These are phyloP conservation scores for Simmondsia chinensis DNA, from an alignment of 148 eudicot genomes.

Conservation along the genomic window DNA sequence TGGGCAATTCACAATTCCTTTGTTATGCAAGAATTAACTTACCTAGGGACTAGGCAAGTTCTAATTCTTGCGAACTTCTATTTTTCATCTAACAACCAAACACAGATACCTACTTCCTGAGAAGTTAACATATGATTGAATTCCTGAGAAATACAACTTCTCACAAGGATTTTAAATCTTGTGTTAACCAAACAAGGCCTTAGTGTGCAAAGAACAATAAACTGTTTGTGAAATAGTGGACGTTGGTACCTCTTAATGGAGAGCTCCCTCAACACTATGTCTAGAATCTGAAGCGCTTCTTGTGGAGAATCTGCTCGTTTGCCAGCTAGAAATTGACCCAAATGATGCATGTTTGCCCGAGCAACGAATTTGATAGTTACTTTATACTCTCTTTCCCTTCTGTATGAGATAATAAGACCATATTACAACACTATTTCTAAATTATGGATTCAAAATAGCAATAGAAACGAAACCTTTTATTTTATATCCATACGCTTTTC, in stretches of 20 bases:
- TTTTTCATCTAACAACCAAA: no score
- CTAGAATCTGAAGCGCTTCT: constrained; percentile 73
- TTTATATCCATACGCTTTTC: no score
- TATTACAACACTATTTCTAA: background rate
- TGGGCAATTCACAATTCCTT: no score
- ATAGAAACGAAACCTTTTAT: no score
- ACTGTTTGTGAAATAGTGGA: background rate
- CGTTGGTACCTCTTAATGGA: constrained; percentile 40
- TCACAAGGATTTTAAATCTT: no score
- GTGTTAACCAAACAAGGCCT: no score
- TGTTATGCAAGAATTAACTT: no score
- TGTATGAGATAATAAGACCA: constrained; percentile 11
- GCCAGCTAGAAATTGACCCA: constrained; percentile 49
- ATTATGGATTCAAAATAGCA: background rate
- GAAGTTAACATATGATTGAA: no score
- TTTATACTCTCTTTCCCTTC: constrained; percentile 49
- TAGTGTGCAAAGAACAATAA: background rate
- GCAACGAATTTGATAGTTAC: constrained; percentile 64
- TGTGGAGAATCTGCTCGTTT: constrained; percentile 72
- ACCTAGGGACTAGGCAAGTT: no score
- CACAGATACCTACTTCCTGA: no score
- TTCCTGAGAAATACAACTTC: no score
- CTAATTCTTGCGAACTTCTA: no score
- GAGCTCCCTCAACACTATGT: constrained; percentile 59
- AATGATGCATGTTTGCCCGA: constrained; percentile 57